phyloP scores from a whole-genome alignment of 2,329 filamentous ascomycete genomes.

The Beauveria pseudobassiana region DNA sequence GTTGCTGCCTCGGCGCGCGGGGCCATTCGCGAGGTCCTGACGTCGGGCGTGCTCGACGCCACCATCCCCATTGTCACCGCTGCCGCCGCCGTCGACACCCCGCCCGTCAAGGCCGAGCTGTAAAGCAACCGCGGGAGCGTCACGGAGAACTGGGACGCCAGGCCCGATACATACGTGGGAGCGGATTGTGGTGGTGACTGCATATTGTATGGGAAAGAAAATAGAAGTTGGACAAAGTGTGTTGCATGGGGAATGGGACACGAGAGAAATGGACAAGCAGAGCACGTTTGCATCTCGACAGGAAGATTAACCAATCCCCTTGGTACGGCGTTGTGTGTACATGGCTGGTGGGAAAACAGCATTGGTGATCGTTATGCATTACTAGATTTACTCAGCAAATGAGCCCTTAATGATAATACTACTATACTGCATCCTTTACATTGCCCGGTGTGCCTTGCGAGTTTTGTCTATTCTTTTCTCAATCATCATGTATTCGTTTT shows the following conservation, averaged over 20 bases:
- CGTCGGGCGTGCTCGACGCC: conserved; percentile 22
- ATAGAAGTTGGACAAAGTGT: no score
- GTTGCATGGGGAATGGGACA: not conserved
- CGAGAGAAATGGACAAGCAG: not conserved
- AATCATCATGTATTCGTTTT: not conserved
- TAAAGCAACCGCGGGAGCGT: conserved; percentile 13
- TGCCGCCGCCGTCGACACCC: conserved; percentile 19
- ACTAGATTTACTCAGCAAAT: not conserved
- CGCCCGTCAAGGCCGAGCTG: conserved; percentile 26
- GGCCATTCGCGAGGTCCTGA: conserved; percentile 19
- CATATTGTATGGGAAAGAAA: no score
- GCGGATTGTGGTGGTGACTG: no score
- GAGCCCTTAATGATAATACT: conserved; percentile 11
- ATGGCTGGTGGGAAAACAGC: not conserved
- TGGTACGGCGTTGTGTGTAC: not conserved
- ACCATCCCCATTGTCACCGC: conserved; percentile 19
- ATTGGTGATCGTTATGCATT: not conserved
- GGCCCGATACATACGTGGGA: no score
- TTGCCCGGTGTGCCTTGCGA: no score
- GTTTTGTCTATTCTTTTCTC: not conserved
- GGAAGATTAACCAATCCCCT: not conserved
- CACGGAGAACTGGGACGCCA: no score
- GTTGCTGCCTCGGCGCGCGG: conserved; percentile 29
- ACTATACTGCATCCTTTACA: not conserved
- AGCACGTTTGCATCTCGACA: not conserved